Evolutionary conservation across 1,139 yeast genomes (phyloP), one percentile per base, ranked within the genome.

Genomic region (Pichia sp.): DNA sequence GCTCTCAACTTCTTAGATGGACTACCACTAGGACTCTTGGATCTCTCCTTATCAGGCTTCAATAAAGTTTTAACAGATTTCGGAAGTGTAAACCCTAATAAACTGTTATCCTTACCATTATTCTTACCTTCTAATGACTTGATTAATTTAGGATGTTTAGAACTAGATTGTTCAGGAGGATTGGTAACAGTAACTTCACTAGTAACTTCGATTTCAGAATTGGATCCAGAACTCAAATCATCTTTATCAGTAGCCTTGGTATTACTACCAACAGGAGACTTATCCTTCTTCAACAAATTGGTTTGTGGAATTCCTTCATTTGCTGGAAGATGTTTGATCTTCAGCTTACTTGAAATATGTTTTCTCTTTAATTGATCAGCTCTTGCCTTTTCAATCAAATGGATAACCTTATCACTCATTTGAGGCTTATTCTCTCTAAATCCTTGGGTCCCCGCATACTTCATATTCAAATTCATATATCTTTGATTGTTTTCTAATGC

Each of bases 11-110:
- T 24, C 27, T 24, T 24, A 24, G 7, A 8, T 8, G 27, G 27
- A 28, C 9, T 11, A 8, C 18, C 34, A 31, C 19, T 38, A 19
- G n/a, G 21, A 11, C 22, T 38, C 7, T 38, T 21, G 30, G 34
- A 12, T 24, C 18, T 8, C 27, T 28, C n/a, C n/a, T n/a, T n/a
- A n/a, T 21, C 15, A 2, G 24, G 30, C 20, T 17, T 32, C 14
- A 40, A 34, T 4, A 44, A 35, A 18, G 38, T 24, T 32, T 33
- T 30, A 14, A 41, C 19, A 2, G 48, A 42, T 30, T 20, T 32
- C 5, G 51, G 45, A 12, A 43, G 21, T 2, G 47, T 31, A 28
- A 41, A 38, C 4, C 51, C 48, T 39, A 38, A 51, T 51, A 49
- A 38, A 14, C 40, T 34, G 7, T 27, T 32, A n/a, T 19, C 17